Percentiles rank a stretch among this genome's conserved stretches.
Conservation (phyloP, 495 filamentous ascomycete species). For the Penicillium simplicissimum region DNA sequence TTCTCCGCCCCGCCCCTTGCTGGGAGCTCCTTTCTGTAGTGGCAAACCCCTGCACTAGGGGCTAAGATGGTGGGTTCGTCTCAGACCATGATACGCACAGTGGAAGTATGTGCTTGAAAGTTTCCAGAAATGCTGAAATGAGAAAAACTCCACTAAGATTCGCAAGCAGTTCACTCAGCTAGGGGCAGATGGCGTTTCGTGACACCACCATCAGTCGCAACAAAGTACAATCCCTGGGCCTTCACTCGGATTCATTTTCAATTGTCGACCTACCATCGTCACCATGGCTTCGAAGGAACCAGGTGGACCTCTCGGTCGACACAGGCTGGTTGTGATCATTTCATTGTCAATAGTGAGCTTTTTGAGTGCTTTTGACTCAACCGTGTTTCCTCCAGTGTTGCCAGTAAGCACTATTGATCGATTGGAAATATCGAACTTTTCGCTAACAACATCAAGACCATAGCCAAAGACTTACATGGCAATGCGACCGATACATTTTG, state of each 20-base stretch:
- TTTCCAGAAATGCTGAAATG: conserved; percentile 4
- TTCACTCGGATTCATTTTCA: background rate
- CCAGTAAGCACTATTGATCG: background rate
- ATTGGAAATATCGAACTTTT: too few relatives aligned
- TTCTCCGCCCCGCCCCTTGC: conserved; percentile 5
- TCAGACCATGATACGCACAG: background rate
- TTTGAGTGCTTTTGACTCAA: conserved; percentile 9
- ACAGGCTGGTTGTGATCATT: conserved; percentile 5
- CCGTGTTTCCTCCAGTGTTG: conserved; percentile 7
- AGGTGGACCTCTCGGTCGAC: background rate
- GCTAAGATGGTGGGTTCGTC: background rate
- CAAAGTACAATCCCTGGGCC: background rate
- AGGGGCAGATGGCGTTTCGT: conserved; percentile 3
- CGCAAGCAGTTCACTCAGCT: background rate
- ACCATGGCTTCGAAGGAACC: background rate
- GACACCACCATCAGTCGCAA: background rate
- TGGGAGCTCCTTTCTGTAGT: background rate
- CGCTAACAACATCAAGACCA: background rate
- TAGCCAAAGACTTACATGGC: conserved; percentile 7
- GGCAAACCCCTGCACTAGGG: conserved; percentile 7
- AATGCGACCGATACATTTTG: conserved; percentile 43
- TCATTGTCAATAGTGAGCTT: conserved; percentile 9
- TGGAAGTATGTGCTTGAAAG: background rate
- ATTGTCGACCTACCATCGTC: background rate
- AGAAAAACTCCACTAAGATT: background rate